Percentiles rank a stretch among this genome's conserved stretches.
These are phyloP conservation scores for Cubamyces sp. DNA, from an alignment of 768 basidiomycete species.

Conservation along the genomic window DNA sequence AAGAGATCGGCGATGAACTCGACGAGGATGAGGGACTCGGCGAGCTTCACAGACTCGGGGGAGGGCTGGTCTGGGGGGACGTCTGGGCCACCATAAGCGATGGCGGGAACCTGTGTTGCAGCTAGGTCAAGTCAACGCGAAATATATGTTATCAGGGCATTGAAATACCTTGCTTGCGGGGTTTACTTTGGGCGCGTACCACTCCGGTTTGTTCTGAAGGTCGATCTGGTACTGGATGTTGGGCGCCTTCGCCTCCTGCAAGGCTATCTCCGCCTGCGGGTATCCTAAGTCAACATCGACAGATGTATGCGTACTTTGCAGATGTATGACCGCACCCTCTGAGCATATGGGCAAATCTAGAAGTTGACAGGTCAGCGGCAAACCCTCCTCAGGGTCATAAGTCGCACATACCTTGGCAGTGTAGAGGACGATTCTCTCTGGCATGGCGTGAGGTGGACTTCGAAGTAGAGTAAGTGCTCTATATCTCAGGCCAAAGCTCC, in stretches of 20 bases:
- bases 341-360: constrained; percentile 63
- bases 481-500: too few relatives aligned
- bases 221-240: constrained; percentile 62
- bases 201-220: constrained; percentile 67
- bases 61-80: constrained; percentile 62
- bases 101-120: constrained; percentile 53
- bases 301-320: too few relatives aligned
- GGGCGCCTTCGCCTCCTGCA: constrained; percentile 55
- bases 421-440: constrained; percentile 25
- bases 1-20: constrained; percentile 70
- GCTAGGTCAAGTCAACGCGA: too few relatives aligned
- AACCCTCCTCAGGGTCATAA: too few relatives aligned
- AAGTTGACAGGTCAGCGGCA: neutral
- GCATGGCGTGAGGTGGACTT: constrained; percentile 9
- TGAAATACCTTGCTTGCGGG: constrained; percentile 62
- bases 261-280: constrained; percentile 57
- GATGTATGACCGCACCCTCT: constrained; percentile 25
- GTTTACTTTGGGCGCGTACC: constrained; percentile 70
- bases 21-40: constrained; percentile 67
- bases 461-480: neutral
- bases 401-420: constrained; percentile 23
- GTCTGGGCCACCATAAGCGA: constrained; percentile 64
- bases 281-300: too few relatives aligned
- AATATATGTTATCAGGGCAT: neutral
- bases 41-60: constrained; percentile 59